Evolutionary conservation across 140 eudicot genomes (phyloP), one percentile per base, ranked within the genome.

Genomic region (Anethum foeniculum): DNA sequence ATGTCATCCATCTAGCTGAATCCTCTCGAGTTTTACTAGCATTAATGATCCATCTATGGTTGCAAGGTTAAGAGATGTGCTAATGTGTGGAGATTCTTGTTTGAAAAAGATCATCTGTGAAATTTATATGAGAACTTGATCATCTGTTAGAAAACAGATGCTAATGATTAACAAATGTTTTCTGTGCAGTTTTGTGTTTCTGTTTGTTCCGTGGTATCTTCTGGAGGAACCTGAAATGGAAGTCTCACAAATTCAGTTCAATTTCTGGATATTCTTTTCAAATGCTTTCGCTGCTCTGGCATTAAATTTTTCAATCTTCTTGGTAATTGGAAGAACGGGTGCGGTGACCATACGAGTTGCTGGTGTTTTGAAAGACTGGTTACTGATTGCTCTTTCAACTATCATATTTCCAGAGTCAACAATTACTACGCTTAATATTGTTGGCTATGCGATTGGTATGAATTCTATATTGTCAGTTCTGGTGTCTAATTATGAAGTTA

Each of bases 321-420:
- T 92, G 83, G 97, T 91, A 43, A 95, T 92, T 81, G 99, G 97
- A 83, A 89, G 99, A 91, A 95, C 99, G 48, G 92, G 99, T 80
- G 97, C 99, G 0, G 97, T 95, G 58, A 95, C 99, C 75, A 85
- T 95, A 79, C 92, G 97, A 48, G 99, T 95, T 79, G 99, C 99
- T 79, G 99, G 99, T 39, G 99, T 95, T 79, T 80, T 95, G 36
- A 95, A 95, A 87, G 97, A 95, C 79, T 95, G 97, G 99, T 92
- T 95, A 38, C 90, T 95, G 46, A 95, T 95, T 77, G 97, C 99
- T 77, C 97, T 95, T 82, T 95, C 97, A 76, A 92, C 97, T 64
- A 90, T 92, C 41, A 83, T 95, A 84, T 95, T 95, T 80, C 97
- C 99, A 1, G 99, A 95, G 75, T 92, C 97, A 1, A 81, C 92